Conservation (phyloP, 768 basidiomycete species). For the Nidula microcarpa region DNA sequence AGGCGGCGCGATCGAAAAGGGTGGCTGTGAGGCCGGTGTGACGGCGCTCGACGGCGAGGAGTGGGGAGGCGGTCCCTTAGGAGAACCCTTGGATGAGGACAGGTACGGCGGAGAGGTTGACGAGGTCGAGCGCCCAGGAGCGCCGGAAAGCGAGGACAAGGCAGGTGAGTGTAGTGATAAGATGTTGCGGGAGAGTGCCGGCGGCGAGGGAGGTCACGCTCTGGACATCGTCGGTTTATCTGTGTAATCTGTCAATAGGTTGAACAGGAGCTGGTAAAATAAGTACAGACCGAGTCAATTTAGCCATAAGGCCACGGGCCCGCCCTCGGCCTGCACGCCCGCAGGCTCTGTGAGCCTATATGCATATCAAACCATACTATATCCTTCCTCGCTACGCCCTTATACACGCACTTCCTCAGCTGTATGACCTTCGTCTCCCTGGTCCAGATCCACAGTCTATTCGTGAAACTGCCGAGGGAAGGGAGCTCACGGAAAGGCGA, state of each 20-base stretch:
- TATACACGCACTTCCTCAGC: neutral
- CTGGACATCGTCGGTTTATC: neutral
- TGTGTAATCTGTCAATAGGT: neutral
- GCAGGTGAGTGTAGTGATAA: slow-evolving; percentile 75
- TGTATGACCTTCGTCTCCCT: slow-evolving; percentile 77
- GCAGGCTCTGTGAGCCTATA: neutral
- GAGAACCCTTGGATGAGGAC: slow-evolving; percentile 73
- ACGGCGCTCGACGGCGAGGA: slow-evolving; percentile 62
- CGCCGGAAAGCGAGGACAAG: slow-evolving; percentile 79
- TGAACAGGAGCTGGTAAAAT: neutral
- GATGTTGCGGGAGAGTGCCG: slow-evolving; percentile 76
- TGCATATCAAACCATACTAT: neutral
- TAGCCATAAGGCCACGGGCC: slow-evolving; percentile 87
- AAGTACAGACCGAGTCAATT: slow-evolving; percentile 68
- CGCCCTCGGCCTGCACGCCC: neutral
- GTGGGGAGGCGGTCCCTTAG: slow-evolving; percentile 64
- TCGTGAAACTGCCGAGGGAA: neutral
- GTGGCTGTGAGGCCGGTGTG: slow-evolving; percentile 73
- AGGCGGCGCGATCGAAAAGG: slow-evolving; percentile 70
- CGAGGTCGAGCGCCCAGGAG: slow-evolving; percentile 81
- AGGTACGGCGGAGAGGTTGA: slow-evolving; percentile 87
- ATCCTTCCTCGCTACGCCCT: neutral
- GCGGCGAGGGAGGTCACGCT: slow-evolving; percentile 61
- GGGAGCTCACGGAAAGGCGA: slow-evolving; percentile 40
- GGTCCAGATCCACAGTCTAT: slow-evolving; percentile 63